Evolutionary conservation across 257 asterid species (phyloP), one percentile per base, ranked within the genome.

Genomic region (Coffea eugenioides): DNA sequence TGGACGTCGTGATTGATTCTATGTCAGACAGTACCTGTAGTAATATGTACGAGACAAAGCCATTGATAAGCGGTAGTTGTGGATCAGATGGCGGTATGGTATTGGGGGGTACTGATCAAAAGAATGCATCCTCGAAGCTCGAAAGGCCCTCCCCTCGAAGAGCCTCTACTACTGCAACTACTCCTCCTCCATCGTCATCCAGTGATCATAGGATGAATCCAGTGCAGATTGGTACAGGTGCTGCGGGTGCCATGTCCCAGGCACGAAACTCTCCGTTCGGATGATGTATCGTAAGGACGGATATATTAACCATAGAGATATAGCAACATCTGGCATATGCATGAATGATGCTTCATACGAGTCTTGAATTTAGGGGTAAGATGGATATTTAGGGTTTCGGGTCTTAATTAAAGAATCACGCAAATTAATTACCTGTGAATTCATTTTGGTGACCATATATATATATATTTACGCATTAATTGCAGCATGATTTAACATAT

Each of bases 191-290:
- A 56, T 18, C 64, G 18, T 18, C 64, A 64, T 64, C 39, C 75
- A 23, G 69, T 20, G 89, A 84, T 39, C 43, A 39, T 12, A 74
- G 85, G 79, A 78, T 78, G 81, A 82, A 74, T 54, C 80, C 81
- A 20, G 75, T 76, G 36, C 83, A 86, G 64, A 83, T 86, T 69
- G 23, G 34, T 74, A 52, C 49, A 12, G 76, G 67, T 25, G 76
- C 73, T 25, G 83, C 87, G 77, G 91, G 85, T 43, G 86, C 88
- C 54, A 81, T 86, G 83, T 68, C 76, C 51, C 88, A 83, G 43
- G 88, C 88, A 13, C 77, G 93, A 84, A 88, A 81, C 85, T 90
- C 95, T 76, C 90, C 93, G 1, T 91, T 86, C 72, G 92, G 90
- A 77, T 90, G 89, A 80, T 23, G 16, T 20, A 27, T n/a, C 15